phyloP scores from a whole-genome alignment of 208 protist species.

The Trypanosoma brucei region DNA sequence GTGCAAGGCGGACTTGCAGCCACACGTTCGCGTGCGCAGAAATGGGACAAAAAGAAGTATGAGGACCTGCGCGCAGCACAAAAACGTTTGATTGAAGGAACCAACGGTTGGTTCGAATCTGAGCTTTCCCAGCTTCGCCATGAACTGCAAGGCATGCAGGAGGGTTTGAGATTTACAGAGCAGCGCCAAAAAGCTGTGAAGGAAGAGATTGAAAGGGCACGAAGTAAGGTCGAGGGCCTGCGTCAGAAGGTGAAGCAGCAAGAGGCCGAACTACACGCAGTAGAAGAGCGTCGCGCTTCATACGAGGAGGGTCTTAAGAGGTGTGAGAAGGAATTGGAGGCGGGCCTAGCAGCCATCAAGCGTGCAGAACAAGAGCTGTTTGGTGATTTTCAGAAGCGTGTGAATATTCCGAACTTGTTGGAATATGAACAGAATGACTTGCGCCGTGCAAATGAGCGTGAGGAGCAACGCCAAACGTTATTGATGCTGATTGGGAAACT shows the following conservation, averaged over 20 bases:
- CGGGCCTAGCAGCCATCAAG: slow-evolving; percentile 48
- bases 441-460: slow-evolving; percentile 41
- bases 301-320: slow-evolving; percentile 35
- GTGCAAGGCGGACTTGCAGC: slow-evolving; percentile 92
- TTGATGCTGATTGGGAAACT: slow-evolving; percentile 71
- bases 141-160: slow-evolving; percentile 58
- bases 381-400: slow-evolving; percentile 77
- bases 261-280: slow-evolving; percentile 10
- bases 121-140: slow-evolving; percentile 70
- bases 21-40: slow-evolving; percentile 76
- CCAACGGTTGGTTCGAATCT: slow-evolving; percentile 52
- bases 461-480: slow-evolving; percentile 66
- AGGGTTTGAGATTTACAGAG: slow-evolving; percentile 54
- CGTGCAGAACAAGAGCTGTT: slow-evolving; percentile 86
- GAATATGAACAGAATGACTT: slow-evolving; percentile 81
- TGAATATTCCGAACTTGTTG: slow-evolving; percentile 84
- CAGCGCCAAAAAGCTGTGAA: slow-evolving; percentile 43
- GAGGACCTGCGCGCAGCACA: slow-evolving; percentile 64
- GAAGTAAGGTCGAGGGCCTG: slow-evolving; percentile 32
- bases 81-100: slow-evolving; percentile 67
- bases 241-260: slow-evolving; percentile 33
- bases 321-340: slow-evolving; percentile 48
- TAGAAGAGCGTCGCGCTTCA: slow-evolving; percentile 25
- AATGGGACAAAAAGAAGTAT: slow-evolving; percentile 93
- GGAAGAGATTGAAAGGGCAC: slow-evolving; percentile 31